Conservation (phyloP, 1,284 basidiomycete genomes). For the Crepidotus sp. region DNA sequence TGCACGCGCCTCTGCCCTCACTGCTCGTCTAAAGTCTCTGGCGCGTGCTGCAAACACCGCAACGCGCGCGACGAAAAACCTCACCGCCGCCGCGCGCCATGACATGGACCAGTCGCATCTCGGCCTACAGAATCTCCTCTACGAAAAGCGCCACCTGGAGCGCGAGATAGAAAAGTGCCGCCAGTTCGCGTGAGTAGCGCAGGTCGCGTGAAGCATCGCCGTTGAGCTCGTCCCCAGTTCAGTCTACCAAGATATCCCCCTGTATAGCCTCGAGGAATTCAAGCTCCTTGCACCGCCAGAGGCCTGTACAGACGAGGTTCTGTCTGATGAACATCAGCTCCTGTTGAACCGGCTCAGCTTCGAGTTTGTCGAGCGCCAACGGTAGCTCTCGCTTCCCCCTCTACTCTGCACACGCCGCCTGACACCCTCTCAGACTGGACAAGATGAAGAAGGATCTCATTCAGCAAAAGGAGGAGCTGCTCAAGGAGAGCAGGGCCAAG, state of each 20-base stretch:
- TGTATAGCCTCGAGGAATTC: slow-evolving; percentile 62
- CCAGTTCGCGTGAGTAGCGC: slow-evolving; percentile 64
- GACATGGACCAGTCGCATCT: slow-evolving; percentile 81
- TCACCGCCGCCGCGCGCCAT: slow-evolving; percentile 60
- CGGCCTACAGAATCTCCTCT: slow-evolving; percentile 71
- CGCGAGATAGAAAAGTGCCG: slow-evolving; percentile 81
- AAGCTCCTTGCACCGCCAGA: slow-evolving; percentile 55
- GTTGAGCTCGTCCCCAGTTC: slow-evolving; percentile 37
- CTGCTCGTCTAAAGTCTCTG: slow-evolving; percentile 65
- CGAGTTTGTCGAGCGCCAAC: slow-evolving; percentile 72
- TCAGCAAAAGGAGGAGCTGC: slow-evolving; percentile 60
- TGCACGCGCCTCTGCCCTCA: slow-evolving; percentile 60
- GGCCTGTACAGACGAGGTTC: slow-evolving; percentile 47
- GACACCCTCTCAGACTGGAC: slow-evolving; percentile 44
- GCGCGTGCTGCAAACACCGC: slow-evolving; percentile 65
- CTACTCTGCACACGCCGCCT: slow-evolving; percentile 17
- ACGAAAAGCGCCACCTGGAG: slow-evolving; percentile 77
- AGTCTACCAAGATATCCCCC: slow-evolving; percentile 71
- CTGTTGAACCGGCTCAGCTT: slow-evolving; percentile 77
- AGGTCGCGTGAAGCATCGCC: not conserved
- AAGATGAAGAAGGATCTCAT: slow-evolving; percentile 54
- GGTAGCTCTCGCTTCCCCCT: slow-evolving; percentile 35
- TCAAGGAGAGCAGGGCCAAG: slow-evolving; percentile 64
- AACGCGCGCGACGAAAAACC: slow-evolving; percentile 33
- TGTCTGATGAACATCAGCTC: slow-evolving; percentile 63